Base-by-base conservation (phyloP, 176 grass and related monocot species). In the Rhipidocladum racemiflorum region DNA sequence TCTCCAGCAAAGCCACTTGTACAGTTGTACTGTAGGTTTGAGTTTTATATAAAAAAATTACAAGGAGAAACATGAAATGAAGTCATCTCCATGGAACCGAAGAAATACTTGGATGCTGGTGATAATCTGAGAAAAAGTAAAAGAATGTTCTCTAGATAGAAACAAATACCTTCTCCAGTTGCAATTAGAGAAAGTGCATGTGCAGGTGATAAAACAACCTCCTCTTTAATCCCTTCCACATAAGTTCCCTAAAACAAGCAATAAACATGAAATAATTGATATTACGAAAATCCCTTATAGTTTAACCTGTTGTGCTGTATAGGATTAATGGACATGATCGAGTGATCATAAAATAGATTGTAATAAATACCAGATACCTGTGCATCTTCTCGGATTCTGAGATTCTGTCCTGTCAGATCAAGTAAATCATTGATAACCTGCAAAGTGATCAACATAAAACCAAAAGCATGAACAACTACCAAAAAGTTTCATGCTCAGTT, bases 141-240 rank as follows among this genome's bases (percentile, higher is more conserved):
- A 75, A 59, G 14, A 29, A 34, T 42, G 55, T 73, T 25, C 45
- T 46, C 65, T 69, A 75, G 36, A 65, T 63, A 74, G 35, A 78
- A 61, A 61, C 0, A 68, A 40, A 80, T 94, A 97, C 95, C 95
- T 98, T 98, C 95, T 27, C 95, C 95, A 86, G 95, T 84, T 89
- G 95, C 95, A 84, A 98, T 98, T 63, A 98, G 79, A 78, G 95
- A 98, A 86, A 98, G 95, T 13, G 95, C 92, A 86, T 98, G 95
- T 65, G 95, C 95, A 86, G 95, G 95, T 81, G 95, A 98, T 54
- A 98, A 86, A 77, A 98, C 92, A 18, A 98, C 95, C 79, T 98
- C 95, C 93, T 98, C 95, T 91, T 98, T 98, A 79, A 98, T 91
- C 62, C 95, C 95, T 90, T 98, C 92, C 40, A 98, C 95, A 86